phyloP scores from a whole-genome alignment of 2,329 filamentous ascomycete species.

The Monosporascus sp. region DNA sequence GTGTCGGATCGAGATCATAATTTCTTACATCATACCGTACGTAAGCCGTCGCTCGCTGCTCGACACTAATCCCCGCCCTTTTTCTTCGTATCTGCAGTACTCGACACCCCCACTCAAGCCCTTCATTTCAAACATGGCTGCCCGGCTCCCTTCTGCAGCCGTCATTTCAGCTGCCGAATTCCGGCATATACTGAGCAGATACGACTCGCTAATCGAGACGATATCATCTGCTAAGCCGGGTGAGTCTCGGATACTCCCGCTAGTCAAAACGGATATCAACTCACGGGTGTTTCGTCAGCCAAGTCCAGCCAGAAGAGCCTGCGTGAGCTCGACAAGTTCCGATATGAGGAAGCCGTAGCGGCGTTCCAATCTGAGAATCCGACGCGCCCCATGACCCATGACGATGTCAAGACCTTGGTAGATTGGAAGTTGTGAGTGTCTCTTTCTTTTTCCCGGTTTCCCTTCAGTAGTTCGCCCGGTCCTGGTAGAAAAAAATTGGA shows the following conservation, averaged over 20 bases:
- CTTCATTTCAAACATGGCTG: too few species aligned
- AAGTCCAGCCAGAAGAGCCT: conserved; percentile 48
- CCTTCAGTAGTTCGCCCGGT: too few species aligned
- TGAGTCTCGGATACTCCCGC: conserved; percentile 15
- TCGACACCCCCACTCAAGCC: too few species aligned
- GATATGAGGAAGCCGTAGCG: conserved; percentile 49
- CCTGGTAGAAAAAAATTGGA: neutral
- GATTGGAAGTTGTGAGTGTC: conserved; percentile 65
- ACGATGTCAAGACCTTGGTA: conserved; percentile 56
- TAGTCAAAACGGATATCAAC: conserved; percentile 11
- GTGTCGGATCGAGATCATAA: too few species aligned
- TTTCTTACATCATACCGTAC: too few species aligned
- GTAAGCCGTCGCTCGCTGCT: too few species aligned
- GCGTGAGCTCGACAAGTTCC: conserved; percentile 53
- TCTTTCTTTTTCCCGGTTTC: conserved; percentile 3
- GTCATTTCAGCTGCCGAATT: conserved; percentile 31
- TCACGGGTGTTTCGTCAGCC: conserved; percentile 24
- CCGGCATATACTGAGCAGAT: conserved; percentile 29
- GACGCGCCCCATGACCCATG: conserved; percentile 42
- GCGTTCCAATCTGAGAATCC: conserved; percentile 34
- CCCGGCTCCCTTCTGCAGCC: conserved; percentile 9
- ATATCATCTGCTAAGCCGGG: conserved; percentile 42
- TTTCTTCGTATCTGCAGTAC: too few species aligned
- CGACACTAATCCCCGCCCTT: too few species aligned
- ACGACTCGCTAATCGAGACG: conserved; percentile 33